A percentile compares a stretch with the other conserved stretches of the same genome.
These are phyloP conservation scores for Aureobasidium leucospermi DNA, from an alignment of 2,329 filamentous ascomycete species.

Conservation along the genomic window DNA sequence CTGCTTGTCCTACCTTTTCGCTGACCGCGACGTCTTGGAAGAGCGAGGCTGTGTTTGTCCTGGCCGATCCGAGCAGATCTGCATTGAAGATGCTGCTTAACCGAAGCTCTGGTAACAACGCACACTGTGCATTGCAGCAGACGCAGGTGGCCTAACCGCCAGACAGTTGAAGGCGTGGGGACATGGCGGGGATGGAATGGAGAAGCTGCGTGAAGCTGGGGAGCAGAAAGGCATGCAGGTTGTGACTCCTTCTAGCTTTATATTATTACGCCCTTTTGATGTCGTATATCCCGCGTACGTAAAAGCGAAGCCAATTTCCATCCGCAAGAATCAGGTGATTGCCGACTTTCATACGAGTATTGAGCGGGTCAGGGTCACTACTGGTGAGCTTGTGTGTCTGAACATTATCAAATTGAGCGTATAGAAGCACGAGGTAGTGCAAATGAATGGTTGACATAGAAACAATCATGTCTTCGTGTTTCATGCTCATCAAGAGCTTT, in stretches of 20 bases:
- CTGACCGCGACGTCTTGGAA: neutral
- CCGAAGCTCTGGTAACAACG: constrained; percentile 10
- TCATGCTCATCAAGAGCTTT: neutral
- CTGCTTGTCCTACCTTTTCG: neutral
- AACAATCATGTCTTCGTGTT: neutral
- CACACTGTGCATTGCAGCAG: constrained; percentile 4
- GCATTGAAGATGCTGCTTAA: constrained; percentile 1
- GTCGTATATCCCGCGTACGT: neutral
- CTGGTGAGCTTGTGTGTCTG: neutral
- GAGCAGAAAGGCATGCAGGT: neutral
- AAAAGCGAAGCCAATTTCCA: neutral
- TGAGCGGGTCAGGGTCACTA: neutral
- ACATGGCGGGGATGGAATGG: neutral
- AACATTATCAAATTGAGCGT: neutral
- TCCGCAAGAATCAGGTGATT: constrained; percentile 17
- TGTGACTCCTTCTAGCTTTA: neutral
- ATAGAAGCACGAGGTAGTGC: too few species aligned
- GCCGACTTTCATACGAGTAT: neutral
- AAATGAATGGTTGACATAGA: neutral
- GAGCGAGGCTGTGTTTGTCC: neutral
- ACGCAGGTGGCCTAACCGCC: neutral
- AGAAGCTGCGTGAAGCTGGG: neutral
- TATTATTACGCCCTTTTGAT: neutral
- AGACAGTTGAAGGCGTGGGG: neutral
- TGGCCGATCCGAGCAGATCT: neutral